A percentile compares a stretch with the other conserved stretches of the same genome.
phyloP scores from a whole-genome alignment of 2,329 filamentous ascomycete species.

The Tolypocladium endophyticum region DNA sequence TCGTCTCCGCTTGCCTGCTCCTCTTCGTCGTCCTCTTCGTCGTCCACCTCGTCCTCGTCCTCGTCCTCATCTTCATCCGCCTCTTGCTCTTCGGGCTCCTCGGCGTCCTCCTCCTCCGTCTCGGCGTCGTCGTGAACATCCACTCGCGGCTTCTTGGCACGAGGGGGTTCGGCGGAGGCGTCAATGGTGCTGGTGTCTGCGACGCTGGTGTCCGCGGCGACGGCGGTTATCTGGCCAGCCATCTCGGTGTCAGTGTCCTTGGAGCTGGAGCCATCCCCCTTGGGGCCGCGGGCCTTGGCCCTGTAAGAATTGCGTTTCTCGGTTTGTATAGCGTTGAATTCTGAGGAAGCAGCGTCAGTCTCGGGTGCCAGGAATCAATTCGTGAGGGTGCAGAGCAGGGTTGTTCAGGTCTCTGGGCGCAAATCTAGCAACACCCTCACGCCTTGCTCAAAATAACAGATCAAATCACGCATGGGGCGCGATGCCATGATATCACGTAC shows the following conservation, averaged over 20 bases:
- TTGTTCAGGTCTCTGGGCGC: neutral
- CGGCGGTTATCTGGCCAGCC: conserved; percentile 17
- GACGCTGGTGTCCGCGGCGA: conserved; percentile 16
- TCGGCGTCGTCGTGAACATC: conserved; percentile 19
- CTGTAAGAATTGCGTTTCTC: conserved; percentile 66
- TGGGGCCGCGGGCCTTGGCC: conserved; percentile 57
- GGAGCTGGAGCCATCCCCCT: conserved; percentile 24
- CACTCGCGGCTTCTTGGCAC: conserved; percentile 35
- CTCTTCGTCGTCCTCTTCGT: conserved; percentile 35
- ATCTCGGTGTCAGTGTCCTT: conserved; percentile 23
- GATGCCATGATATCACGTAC: conserved; percentile 31
- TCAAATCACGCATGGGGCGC: neutral
- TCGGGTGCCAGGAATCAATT: neutral
- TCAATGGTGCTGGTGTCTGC: conserved; percentile 19
- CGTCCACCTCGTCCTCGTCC: conserved; percentile 30
- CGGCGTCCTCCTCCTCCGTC: conserved; percentile 32
- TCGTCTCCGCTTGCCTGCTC: conserved; percentile 42
- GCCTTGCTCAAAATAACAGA: neutral
- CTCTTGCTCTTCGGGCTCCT: conserved; percentile 36
- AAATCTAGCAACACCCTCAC: neutral
- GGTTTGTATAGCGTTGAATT: conserved; percentile 63
- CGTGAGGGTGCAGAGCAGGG: too few species aligned
- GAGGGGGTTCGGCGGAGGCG: conserved; percentile 22
- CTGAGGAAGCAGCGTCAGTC: conserved; percentile 22
- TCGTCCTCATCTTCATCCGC: conserved; percentile 28